phyloP scores from a whole-genome alignment of 2,329 filamentous ascomycete species.

The Gaeumannomyces tritici region DNA sequence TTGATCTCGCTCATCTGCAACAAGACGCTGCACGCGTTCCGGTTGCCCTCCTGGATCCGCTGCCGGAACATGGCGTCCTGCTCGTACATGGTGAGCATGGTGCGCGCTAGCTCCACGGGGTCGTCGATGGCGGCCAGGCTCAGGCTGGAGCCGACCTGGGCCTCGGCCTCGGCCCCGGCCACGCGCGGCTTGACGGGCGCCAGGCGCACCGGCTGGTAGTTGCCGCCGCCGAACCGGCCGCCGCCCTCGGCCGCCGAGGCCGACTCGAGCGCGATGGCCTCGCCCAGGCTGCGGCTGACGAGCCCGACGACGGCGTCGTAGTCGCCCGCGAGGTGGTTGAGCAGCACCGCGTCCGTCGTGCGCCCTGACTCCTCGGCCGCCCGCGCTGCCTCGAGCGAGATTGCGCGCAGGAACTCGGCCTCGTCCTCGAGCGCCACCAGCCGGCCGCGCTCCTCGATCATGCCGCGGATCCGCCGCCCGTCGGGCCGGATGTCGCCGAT shows the following conservation, averaged over 20 bases:
- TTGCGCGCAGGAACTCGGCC: constrained; percentile 79
- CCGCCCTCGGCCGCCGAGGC: constrained; percentile 27
- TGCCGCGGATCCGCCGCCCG: constrained; percentile 73
- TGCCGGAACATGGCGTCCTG: constrained; percentile 51
- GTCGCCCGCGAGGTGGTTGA: constrained; percentile 91
- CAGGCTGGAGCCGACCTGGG: constrained; percentile 44
- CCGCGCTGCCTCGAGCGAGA: constrained; percentile 84
- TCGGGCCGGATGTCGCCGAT: constrained; percentile 86
- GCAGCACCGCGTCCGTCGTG: constrained; percentile 83
- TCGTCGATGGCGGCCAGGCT: constrained; percentile 51
- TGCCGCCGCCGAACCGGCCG: neutral
- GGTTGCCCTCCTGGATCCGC: constrained; percentile 46
- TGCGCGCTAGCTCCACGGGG: constrained; percentile 47
- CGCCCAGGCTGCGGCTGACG: constrained; percentile 80
- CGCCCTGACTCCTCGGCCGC: constrained; percentile 92
- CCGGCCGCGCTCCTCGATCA: constrained; percentile 75
- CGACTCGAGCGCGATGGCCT: constrained; percentile 78
- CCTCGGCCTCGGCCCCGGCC: constrained; percentile 20
- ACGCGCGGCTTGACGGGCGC: constrained; percentile 69
- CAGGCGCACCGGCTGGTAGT: constrained; percentile 64
- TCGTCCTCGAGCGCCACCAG: constrained; percentile 75
- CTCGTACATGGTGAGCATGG: constrained; percentile 56
- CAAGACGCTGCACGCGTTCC: constrained; percentile 44
- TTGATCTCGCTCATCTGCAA: constrained; percentile 54
- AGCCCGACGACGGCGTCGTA: constrained; percentile 91